These are phyloP conservation scores for Pseudogymnoascus sp. DNA, from an alignment of 2,329 filamentous ascomycete species.

Conservation along the genomic window DNA sequence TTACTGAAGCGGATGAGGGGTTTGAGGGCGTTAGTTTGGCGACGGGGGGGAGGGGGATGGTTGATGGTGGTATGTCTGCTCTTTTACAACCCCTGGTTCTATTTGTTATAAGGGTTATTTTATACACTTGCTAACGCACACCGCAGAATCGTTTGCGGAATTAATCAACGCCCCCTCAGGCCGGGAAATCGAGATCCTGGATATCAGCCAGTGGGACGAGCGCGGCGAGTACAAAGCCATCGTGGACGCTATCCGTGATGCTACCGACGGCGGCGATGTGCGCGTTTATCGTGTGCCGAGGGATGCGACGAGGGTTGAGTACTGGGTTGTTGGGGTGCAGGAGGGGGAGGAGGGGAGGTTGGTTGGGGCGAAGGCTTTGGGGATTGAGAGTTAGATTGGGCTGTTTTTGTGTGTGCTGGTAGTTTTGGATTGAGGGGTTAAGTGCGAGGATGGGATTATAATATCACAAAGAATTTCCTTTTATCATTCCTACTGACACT, in stretches of 20 bases:
- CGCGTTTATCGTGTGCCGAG: slow-evolving; percentile 65
- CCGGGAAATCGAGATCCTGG: slow-evolving; percentile 55
- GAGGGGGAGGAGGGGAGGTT: slow-evolving; percentile 50
- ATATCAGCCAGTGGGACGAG: slow-evolving; percentile 64
- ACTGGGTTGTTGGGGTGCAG: slow-evolving; percentile 66
- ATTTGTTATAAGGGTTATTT: not conserved
- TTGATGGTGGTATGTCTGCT: slow-evolving; percentile 49
- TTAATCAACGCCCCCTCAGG: slow-evolving; percentile 50
- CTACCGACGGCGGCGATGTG: slow-evolving; percentile 55
- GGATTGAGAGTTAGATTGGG: slow-evolving; percentile 58
- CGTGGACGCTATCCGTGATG: slow-evolving; percentile 59
- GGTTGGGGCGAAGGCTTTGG: slow-evolving; percentile 70
- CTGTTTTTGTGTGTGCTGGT: too few relatives aligned
- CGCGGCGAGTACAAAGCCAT: slow-evolving; percentile 61
- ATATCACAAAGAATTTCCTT: too few relatives aligned
- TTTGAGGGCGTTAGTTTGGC: slow-evolving; percentile 69
- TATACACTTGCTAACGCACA: slow-evolving; percentile 1
- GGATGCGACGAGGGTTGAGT: slow-evolving; percentile 60
- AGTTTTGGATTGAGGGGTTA: not conserved
- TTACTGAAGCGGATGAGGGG: slow-evolving; percentile 77
- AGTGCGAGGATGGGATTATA: not conserved
- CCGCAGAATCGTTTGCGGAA: slow-evolving; percentile 58
- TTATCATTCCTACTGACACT: too few relatives aligned
- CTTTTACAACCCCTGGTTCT: slow-evolving; percentile 10
- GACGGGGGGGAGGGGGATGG: slow-evolving; percentile 47